Evolutionary conservation across 306 rosid species (phyloP).

Genomic region (Echinosophora koreensis): DNA sequence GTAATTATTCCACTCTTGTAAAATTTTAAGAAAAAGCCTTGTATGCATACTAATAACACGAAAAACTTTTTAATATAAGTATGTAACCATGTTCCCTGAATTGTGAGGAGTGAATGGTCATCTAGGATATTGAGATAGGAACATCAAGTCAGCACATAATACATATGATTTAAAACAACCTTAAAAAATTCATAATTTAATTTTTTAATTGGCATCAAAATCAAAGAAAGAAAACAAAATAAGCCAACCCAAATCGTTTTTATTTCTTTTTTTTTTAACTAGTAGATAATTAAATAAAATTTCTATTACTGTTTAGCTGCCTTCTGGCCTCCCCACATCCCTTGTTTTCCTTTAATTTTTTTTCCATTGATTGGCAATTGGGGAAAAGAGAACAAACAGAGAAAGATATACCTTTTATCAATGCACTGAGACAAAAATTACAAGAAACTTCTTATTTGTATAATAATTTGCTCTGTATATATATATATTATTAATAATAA

Average conservation of each 20-base stretch:
- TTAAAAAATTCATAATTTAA: too few relatives aligned
- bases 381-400: neutral
- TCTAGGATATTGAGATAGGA: neutral
- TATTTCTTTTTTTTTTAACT: neutral
- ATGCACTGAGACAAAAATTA: neutral
- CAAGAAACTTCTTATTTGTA: neutral
- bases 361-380: neutral
- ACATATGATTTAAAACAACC: neutral
- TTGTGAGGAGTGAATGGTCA: neutral
- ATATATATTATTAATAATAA: constrained; percentile 5
- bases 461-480: neutral
- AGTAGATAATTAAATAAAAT: neutral
- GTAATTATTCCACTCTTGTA: neutral
- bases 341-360: neutral
- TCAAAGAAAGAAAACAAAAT: neutral
- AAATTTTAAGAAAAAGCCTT: too few relatives aligned
- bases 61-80: neutral
- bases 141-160: neutral
- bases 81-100: neutral
- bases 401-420: neutral
- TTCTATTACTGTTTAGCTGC: neutral
- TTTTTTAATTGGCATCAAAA: neutral
- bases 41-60: neutral
- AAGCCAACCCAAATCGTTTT: neutral
- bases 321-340: neutral